A percentile compares a stretch with the other conserved stretches of the same genome.
Evolutionary conservation across 78 protist species (phyloP).

Genomic region (Diacronema lutheri): DNA sequence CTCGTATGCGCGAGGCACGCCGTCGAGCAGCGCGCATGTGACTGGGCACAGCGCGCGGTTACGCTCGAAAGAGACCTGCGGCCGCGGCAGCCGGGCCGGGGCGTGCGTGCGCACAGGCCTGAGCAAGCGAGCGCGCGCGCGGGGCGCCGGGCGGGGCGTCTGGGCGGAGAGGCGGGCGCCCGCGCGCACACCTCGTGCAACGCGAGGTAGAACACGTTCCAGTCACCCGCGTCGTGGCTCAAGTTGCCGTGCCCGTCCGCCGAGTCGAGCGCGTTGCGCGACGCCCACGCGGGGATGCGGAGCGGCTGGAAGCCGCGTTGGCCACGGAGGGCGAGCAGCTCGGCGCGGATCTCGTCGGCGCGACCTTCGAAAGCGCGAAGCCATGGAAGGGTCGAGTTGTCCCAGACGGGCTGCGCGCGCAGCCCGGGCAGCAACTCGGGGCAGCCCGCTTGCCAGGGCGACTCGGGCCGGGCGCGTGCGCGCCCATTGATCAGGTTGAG

Average conservation of each 20-base stretch:
- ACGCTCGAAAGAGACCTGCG: neutral
- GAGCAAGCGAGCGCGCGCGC: neutral
- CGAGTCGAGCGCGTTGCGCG: neutral
- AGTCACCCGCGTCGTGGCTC: slow-evolving; percentile 39
- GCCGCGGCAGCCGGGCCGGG: neutral
- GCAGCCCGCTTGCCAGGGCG: slow-evolving; percentile 19
- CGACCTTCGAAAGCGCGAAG: neutral
- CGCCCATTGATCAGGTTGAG: neutral
- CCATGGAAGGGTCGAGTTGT: neutral
- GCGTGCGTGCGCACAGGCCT: neutral
- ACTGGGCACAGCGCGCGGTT: slow-evolving; percentile 28
- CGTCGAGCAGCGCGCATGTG: neutral
- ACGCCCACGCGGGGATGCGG: slow-evolving; percentile 5
- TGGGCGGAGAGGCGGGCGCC: neutral
- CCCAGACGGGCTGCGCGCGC: slow-evolving; percentile 33
- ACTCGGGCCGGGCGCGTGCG: neutral
- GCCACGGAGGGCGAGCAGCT: slow-evolving; percentile 3
- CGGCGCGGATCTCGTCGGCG: neutral
- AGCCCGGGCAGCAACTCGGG: slow-evolving; percentile 28
- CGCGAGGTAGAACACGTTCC: slow-evolving; percentile 42
- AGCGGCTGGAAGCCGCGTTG: neutral
- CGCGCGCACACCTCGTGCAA: slow-evolving; percentile 17
- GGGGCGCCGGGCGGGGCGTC: no score
- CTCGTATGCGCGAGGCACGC: slow-evolving; percentile 28
- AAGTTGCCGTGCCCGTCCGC: neutral